Conservation (phyloP, 257 asterid species). For the Nicotiana tomentosiformis region DNA sequence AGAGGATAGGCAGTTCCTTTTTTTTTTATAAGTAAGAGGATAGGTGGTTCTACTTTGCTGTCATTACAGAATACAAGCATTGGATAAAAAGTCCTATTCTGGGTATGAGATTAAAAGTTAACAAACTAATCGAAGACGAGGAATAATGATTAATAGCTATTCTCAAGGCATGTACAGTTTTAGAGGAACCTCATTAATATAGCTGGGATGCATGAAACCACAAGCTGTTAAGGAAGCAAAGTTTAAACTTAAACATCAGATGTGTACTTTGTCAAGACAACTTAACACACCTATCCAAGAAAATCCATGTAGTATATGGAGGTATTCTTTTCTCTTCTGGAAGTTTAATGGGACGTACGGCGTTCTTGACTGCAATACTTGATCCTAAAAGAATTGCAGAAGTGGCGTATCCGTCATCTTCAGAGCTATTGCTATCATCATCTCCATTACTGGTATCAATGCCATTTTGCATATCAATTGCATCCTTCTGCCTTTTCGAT, state of each 20-base stretch:
- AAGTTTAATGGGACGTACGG: conserved; percentile 87
- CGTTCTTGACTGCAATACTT: conserved; percentile 95
- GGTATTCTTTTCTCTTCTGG: conserved; percentile 69
- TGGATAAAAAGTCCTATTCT: background rate
- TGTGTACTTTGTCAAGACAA: background rate
- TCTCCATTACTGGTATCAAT: conserved; percentile 57
- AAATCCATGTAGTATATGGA: conserved; percentile 88
- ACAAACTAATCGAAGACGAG: background rate
- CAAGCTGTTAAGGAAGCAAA: background rate
- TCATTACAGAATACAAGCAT: background rate
- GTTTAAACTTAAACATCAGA: background rate
- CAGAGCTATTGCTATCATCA: conserved; percentile 58
- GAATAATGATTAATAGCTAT: background rate
- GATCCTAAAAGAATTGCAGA: conserved; percentile 96
- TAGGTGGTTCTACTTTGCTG: background rate
- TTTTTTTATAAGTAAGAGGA: background rate
- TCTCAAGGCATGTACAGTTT: background rate
- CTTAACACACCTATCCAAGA: conserved; percentile 77
- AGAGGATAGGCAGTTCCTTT: background rate
- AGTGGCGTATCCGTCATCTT: conserved; percentile 86
- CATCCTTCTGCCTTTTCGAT: conserved; percentile 90
- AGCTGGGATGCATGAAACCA: background rate
- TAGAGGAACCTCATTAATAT: background rate
- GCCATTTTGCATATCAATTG: conserved; percentile 78
- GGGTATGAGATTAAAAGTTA: background rate